Conservation (phyloP, 1,284 basidiomycete genomes). For the Golubevia sp. region DNA sequence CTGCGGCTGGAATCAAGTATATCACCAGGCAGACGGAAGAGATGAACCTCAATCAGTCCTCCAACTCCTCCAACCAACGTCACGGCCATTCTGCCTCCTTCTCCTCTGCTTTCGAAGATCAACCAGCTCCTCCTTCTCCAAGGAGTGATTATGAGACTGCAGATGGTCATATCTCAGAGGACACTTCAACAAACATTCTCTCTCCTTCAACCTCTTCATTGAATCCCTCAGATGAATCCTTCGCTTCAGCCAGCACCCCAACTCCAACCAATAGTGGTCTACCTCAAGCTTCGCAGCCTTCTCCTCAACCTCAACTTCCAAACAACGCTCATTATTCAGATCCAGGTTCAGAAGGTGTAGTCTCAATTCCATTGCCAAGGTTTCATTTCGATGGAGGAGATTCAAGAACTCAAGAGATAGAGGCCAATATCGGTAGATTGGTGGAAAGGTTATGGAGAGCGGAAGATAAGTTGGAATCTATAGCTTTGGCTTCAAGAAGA, state of each 20-base stretch:
- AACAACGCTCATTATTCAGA: not conserved
- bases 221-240: too few species aligned
- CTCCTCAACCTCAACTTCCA: not conserved
- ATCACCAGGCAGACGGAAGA: not conserved
- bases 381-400: slow-evolving; percentile 30
- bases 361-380: slow-evolving; percentile 38
- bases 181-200: not conserved
- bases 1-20: too few species aligned
- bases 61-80: not conserved
- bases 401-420: slow-evolving; percentile 31
- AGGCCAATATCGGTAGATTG: slow-evolving; percentile 31
- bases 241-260: not conserved
- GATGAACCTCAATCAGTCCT: not conserved
- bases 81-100: not conserved
- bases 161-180: not conserved
- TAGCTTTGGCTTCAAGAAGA: slow-evolving; percentile 1
- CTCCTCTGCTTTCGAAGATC: not conserved
- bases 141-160: slow-evolving; percentile 1
- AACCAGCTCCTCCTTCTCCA: slow-evolving; percentile 1
- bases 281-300: not conserved
- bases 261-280: not conserved
- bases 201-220: not conserved
- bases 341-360: slow-evolving; percentile 1
- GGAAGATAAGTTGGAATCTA: slow-evolving; percentile 33
- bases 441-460: slow-evolving; percentile 48